These are phyloP conservation scores for Hypomyces rosellus DNA, from an alignment of 2,329 filamentous ascomycete genomes.

Conservation along the genomic window DNA sequence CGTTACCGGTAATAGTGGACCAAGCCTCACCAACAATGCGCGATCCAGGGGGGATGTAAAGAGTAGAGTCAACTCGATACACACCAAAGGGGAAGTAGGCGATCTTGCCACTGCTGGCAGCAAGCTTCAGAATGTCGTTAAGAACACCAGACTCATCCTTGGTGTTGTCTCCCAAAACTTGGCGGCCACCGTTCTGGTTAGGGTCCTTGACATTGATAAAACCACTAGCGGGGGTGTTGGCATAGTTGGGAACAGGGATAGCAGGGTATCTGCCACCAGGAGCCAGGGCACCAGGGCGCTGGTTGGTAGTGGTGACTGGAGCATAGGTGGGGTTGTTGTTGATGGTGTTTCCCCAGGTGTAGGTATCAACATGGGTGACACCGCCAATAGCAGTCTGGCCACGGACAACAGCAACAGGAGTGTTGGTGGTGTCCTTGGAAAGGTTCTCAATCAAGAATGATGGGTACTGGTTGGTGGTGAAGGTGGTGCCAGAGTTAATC, in stretches of 20 bases:
- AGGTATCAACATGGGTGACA: slow-evolving; percentile 31
- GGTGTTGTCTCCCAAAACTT: slow-evolving; percentile 32
- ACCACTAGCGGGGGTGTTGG: slow-evolving; percentile 22
- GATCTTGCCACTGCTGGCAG: slow-evolving; percentile 25
- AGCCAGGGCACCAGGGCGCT: slow-evolving; percentile 29
- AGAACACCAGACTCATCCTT: slow-evolving; percentile 32
- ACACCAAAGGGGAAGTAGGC: slow-evolving; percentile 25
- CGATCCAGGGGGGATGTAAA: slow-evolving; percentile 31
- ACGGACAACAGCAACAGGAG: slow-evolving; percentile 28
- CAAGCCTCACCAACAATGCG: slow-evolving; percentile 51
- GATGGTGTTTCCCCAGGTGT: slow-evolving; percentile 37
- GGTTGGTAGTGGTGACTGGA: slow-evolving; percentile 22
- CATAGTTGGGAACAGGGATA: slow-evolving; percentile 34
- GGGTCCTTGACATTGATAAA: slow-evolving; percentile 34
- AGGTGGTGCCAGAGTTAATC: slow-evolving; percentile 35
- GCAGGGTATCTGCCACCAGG: slow-evolving; percentile 32
- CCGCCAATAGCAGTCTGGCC: slow-evolving; percentile 24
- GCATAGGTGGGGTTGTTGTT: slow-evolving; percentile 34
- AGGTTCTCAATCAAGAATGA: slow-evolving; percentile 40
- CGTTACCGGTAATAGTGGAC: slow-evolving; percentile 43
- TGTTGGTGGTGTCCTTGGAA: slow-evolving; percentile 30
- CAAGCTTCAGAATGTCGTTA: slow-evolving; percentile 31
- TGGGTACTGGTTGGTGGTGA: slow-evolving; percentile 30
- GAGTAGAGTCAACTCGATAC: slow-evolving; percentile 22
- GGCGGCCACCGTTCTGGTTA: slow-evolving; percentile 21